Percentiles rank a stretch among this genome's conserved stretches.
phyloP scores from a whole-genome alignment of 495 filamentous ascomycete genomes.

The Filosporella fistucella region DNA sequence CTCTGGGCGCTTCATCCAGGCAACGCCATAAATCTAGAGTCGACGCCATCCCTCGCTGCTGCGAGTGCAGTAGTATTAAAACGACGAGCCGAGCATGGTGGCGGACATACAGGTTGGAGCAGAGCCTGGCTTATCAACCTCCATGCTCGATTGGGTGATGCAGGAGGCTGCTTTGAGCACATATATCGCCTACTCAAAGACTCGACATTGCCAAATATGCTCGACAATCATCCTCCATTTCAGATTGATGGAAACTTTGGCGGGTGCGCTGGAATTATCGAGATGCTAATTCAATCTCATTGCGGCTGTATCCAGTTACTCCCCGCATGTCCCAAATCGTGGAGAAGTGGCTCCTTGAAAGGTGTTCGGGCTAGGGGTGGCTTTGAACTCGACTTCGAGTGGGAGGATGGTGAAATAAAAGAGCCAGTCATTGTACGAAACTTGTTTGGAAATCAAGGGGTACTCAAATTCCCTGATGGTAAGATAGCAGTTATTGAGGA shows the following conservation, averaged over 20 bases:
- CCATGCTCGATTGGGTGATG: slow-evolving; percentile 31
- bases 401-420: slow-evolving; percentile 21
- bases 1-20: slow-evolving; percentile 39
- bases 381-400: slow-evolving; percentile 35
- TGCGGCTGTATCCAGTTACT: slow-evolving; percentile 36
- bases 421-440: slow-evolving; percentile 11
- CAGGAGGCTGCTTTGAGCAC: slow-evolving; percentile 30
- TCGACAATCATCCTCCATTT: slow-evolving; percentile 37
- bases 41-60: slow-evolving; percentile 11
- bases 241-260: slow-evolving; percentile 55
- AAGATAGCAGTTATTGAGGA: slow-evolving; percentile 1
- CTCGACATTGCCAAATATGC: slow-evolving; percentile 36
- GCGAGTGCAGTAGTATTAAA: slow-evolving; percentile 30
- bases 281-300: slow-evolving; percentile 49
- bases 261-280: slow-evolving; percentile 39
- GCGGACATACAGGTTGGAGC: slow-evolving; percentile 45
- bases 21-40: slow-evolving; percentile 19
- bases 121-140: slow-evolving; percentile 44
- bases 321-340: slow-evolving; percentile 35
- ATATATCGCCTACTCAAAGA: slow-evolving; percentile 32
- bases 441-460: slow-evolving; percentile 1
- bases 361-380: slow-evolving; percentile 38
- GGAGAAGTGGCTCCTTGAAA: slow-evolving; percentile 30
- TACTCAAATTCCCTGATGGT: slow-evolving; percentile 4
- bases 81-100: slow-evolving; percentile 24